Percentiles rank a stretch among this genome's conserved stretches.
phyloP scores from a whole-genome alignment of 2,329 filamentous ascomycete genomes.

The Epichloe baconii region DNA sequence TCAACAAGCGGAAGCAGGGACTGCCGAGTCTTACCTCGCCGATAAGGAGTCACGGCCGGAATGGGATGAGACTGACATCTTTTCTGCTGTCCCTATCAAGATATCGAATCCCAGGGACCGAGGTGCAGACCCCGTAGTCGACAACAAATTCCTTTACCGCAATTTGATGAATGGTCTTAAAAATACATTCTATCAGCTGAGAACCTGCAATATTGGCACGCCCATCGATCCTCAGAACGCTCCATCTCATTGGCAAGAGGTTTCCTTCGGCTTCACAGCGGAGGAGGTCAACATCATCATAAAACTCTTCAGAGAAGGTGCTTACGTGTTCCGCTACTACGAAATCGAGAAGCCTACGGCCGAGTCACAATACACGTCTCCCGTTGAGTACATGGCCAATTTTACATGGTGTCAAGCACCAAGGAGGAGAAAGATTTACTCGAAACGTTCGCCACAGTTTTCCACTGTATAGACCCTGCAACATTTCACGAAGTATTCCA shows the following conservation, averaged over 20 bases:
- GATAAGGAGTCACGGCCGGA: constrained; percentile 71
- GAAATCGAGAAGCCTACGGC: constrained; percentile 67
- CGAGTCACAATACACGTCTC: constrained; percentile 64
- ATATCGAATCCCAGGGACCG: constrained; percentile 83
- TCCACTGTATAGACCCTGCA: constrained; percentile 95
- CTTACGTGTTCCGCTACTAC: constrained; percentile 94
- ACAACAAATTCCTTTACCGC: constrained; percentile 97
- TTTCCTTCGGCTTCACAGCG: constrained; percentile 90
- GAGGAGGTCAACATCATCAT: constrained; percentile 95
- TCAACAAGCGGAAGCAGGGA: constrained; percentile 49
- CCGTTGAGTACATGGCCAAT: constrained; percentile 85
- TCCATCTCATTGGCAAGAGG: constrained; percentile 84
- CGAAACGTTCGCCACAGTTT: constrained; percentile 95
- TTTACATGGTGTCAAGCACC: constrained; percentile 83
- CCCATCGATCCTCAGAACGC: constrained; percentile 65
- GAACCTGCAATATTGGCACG: constrained; percentile 68
- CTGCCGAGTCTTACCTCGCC: constrained; percentile 68
- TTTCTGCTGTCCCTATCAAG: constrained; percentile 91
- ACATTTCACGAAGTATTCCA: constrained; percentile 99
- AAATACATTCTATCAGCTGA: constrained; percentile 90
- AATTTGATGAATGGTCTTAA: constrained; percentile 93
- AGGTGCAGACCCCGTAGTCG: constrained; percentile 76
- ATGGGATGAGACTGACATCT: constrained; percentile 98
- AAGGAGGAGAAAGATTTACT: constrained; percentile 96
- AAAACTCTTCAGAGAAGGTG: constrained; percentile 93